phyloP scores from a whole-genome alignment of 1,139 yeast species.

The Magnusiomyces fungicola region DNA sequence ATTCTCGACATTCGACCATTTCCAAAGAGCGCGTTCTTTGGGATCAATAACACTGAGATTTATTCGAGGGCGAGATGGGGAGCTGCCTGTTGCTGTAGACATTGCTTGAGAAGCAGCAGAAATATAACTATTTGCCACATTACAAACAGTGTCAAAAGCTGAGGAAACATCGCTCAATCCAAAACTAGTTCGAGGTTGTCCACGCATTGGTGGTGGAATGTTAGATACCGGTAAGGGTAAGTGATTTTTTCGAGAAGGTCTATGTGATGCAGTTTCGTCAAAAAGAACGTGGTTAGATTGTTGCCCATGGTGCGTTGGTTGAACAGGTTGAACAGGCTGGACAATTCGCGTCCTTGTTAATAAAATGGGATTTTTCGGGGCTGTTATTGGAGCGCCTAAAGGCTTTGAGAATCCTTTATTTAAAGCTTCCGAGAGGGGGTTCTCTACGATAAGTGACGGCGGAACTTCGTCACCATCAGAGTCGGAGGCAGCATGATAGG shows the following conservation, averaged over 20 bases:
- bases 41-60: conserved; percentile 36
- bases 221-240: neutral
- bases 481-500: neutral
- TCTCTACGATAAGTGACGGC: neutral
- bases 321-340: neutral
- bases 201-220: neutral
- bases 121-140: neutral
- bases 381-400: neutral
- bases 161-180: neutral
- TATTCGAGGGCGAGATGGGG: neutral
- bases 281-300: neutral
- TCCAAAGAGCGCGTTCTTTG: conserved; percentile 79
- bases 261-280: neutral
- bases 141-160: neutral
- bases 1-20: conserved; percentile 94
- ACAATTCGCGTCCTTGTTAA: neutral
- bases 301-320: neutral
- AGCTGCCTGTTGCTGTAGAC: neutral
- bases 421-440: neutral
- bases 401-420: neutral
- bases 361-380: neutral
- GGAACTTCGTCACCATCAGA: neutral
- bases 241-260: neutral
- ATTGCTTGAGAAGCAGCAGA: neutral
- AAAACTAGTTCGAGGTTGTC: neutral